Evolutionary conservation across 177 flowering plant species (phyloP), one percentile per base, ranked within the genome.

Genomic region (Vitis hybrid): DNA sequence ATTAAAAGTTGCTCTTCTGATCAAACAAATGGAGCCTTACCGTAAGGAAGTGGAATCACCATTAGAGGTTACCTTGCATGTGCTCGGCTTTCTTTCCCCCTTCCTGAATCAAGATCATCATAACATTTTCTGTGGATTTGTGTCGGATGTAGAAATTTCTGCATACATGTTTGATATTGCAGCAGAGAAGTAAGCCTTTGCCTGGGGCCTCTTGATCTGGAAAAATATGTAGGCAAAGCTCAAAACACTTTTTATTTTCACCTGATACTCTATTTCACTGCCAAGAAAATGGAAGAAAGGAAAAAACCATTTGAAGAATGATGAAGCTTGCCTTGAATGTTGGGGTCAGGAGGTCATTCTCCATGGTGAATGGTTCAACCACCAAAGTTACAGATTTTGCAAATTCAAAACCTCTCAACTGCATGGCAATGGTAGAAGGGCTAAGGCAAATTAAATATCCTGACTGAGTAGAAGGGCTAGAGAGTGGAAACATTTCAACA

Each of bases 401-500:
- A 78, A 85, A 92, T 77, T 94, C 99, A 72, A 94, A 94, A 51
- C 99, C 99, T 80, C 99, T 84, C 73, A 94, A 82, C 99, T 94
- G 89, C 72, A 81, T 17, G 8, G 3, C 71, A 66, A 51, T 55
- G 35, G 46, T 41, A 41, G 9, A 41, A 41, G 46, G 46, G 46
- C 9, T 41, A 41, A 9, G 8, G 46, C 0, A 41, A 41, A 41
- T 41, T 41, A 41, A 41, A 41, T 41, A 41, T 4, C 46, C 46
- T 41, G 46, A 41, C 9, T 0, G 46, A 41, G 9, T 41, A 4
- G 46, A 41, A 41, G 9, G 46, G 8, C 9, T 41, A 41, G 46
- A 41, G 46, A 8, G 46, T 41, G 46, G 46, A 7, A 41, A 41
- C 46, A 41, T 41, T 41, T 4, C 46, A 41, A 41, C 46, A 5